A percentile compares a stretch with the other conserved stretches of the same genome.
Conservation (phyloP, 176 grass and related monocot species). For the Urochloa ruziziensis region DNA sequence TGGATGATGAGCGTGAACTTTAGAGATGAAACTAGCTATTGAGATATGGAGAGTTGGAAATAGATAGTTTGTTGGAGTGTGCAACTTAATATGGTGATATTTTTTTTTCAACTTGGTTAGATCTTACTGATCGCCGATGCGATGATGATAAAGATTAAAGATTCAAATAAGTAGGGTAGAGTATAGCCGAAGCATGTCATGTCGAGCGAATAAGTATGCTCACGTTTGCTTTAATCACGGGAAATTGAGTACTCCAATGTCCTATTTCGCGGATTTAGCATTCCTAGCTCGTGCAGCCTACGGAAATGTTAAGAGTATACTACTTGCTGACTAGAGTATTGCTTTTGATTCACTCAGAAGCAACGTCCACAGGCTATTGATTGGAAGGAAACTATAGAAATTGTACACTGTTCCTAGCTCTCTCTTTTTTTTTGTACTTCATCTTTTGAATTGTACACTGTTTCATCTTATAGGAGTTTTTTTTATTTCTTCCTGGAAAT, state of each 20-base stretch:
- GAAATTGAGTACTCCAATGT: background rate
- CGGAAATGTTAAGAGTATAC: background rate
- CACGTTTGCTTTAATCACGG: constrained; percentile 15
- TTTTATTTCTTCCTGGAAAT: too few species aligned
- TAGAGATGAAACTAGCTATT: too few species aligned
- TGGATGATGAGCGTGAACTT: background rate
- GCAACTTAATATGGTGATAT: too few species aligned
- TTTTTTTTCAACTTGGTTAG: too few species aligned
- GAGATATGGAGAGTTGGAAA: too few species aligned
- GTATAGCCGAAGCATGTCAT: background rate
- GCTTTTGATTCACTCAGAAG: constrained; percentile 30
- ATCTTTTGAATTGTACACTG: too few species aligned
- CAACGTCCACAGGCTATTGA: background rate
- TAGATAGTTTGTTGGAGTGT: too few species aligned
- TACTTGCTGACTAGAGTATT: constrained; percentile 1
- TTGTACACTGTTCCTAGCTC: background rate
- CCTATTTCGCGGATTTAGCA: background rate
- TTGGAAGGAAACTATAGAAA: background rate
- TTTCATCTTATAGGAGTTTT: too few species aligned
- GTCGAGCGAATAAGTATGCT: background rate
- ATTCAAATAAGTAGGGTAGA: constrained; percentile 5
- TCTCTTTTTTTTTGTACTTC: rapidly evolving
- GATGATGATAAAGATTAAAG: background rate
- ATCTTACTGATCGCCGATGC: background rate
- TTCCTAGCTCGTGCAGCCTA: background rate